phyloP scores from a whole-genome alignment of 2,329 filamentous ascomycete genomes.

The Aspergillus alliaceus region DNA sequence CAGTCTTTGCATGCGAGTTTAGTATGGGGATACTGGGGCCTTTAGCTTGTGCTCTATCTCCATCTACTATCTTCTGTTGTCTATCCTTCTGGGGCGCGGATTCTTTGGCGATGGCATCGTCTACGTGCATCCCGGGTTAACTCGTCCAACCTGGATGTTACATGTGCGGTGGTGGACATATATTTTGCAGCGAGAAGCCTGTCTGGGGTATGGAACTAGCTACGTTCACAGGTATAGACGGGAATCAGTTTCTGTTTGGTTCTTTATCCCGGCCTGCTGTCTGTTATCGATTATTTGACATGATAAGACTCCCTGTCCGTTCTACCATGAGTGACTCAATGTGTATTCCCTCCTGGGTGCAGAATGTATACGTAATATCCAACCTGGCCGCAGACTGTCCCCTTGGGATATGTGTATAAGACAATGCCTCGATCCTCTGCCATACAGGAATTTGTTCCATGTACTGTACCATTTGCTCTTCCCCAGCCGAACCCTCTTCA shows the following conservation, averaged over 20 bases:
- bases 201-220: background rate
- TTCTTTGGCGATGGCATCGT: no score
- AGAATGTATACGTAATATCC: constrained; percentile 35
- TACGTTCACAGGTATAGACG: background rate
- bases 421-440: constrained; percentile 32
- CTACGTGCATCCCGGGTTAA: no score
- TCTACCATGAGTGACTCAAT: constrained; percentile 4
- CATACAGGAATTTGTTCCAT: constrained; percentile 29
- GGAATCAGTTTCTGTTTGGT: background rate
- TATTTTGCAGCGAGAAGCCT: no score
- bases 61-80: no score
- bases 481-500: constrained; percentile 29
- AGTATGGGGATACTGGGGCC: no score
- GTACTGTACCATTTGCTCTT: constrained; percentile 11
- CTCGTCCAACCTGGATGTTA: background rate
- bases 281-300: background rate
- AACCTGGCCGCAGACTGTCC: constrained; percentile 21
- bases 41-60: no score
- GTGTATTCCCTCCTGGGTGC: constrained; percentile 22
- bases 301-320: background rate
- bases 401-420: constrained; percentile 18
- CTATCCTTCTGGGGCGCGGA: no score
- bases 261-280: background rate
- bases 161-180: no score
- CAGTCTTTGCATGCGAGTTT: no score